Evolutionary conservation across 768 basidiomycete genomes (phyloP).

Genomic region (Lepiota brunneoincarnata): DNA sequence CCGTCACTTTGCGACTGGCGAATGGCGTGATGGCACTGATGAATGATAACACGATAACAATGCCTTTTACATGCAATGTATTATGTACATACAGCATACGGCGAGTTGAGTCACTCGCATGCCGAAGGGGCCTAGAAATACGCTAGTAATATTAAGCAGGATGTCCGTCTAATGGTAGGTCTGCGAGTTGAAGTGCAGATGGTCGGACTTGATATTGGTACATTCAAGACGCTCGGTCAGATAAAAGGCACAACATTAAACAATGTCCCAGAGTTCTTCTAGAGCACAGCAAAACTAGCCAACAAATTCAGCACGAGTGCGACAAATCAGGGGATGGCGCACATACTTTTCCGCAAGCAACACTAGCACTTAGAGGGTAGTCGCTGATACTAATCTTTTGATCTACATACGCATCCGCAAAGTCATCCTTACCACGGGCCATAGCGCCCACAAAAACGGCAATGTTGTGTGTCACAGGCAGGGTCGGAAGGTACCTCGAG

Average conservation of each 20-base stretch:
- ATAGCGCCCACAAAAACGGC: slow-evolving; percentile 98
- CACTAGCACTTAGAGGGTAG: slow-evolving; percentile 88
- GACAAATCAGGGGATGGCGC: neutral
- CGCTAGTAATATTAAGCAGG: neutral
- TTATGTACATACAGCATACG: neutral
- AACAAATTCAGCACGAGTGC: neutral
- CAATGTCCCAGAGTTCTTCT: slow-evolving; percentile 94
- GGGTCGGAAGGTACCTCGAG: slow-evolving; percentile 78
- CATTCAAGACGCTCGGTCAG: slow-evolving; percentile 7
- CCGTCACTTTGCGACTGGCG: no score
- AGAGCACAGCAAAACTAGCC: slow-evolving; percentile 83
- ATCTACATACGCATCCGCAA: slow-evolving; percentile 93
- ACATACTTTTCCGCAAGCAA: slow-evolving; percentile 94
- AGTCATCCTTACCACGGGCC: slow-evolving; percentile 95
- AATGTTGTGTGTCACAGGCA: slow-evolving; percentile 85
- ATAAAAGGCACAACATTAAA: slow-evolving; percentile 37
- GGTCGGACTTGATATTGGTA: slow-evolving; percentile 26
- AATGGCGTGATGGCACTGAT: no score
- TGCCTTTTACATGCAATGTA: no score
- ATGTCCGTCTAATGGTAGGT: slow-evolving; percentile 12
- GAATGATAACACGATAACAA: no score
- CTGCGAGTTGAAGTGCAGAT: slow-evolving; percentile 49
- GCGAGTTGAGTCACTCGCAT: slow-evolving; percentile 16
- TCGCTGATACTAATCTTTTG: slow-evolving; percentile 97
- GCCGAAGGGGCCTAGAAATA: neutral